phyloP scores from a whole-genome alignment of 1,139 yeast genomes.

The Barnettozyma hawaiiensis region DNA sequence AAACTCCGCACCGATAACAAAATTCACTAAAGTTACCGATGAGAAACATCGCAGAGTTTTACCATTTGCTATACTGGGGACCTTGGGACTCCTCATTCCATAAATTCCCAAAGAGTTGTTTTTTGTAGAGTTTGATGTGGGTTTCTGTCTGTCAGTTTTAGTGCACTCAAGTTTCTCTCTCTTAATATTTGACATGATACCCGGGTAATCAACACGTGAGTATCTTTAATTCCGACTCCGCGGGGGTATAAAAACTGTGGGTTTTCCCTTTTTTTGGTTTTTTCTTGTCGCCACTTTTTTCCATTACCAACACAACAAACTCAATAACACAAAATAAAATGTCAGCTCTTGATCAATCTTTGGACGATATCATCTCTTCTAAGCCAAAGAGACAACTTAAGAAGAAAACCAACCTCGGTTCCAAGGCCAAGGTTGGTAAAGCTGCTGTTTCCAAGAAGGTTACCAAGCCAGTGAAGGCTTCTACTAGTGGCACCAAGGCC shows the following conservation, averaged over 20 bases:
- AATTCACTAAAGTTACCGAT: constrained; percentile 21
- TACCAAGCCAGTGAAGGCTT: constrained; percentile 10
- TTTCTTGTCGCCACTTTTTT: background rate
- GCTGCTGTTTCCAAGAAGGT: constrained; percentile 24
- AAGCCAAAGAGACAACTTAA: constrained; percentile 41
- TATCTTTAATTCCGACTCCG: background rate
- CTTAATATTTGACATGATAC: too few relatives aligned
- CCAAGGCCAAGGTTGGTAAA: constrained; percentile 29
- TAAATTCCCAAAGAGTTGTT: too few relatives aligned
- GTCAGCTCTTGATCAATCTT: constrained; percentile 83
- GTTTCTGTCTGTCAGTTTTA: background rate
- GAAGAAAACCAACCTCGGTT: constrained; percentile 30
- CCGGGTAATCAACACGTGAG: too few relatives aligned
- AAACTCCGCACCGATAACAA: constrained; percentile 50
- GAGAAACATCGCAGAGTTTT: constrained; percentile 5
- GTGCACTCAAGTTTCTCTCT: background rate
- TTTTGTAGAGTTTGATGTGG: too few relatives aligned
- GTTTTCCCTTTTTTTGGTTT: constrained; percentile 1
- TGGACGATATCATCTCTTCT: constrained; percentile 88
- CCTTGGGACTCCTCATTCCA: background rate
- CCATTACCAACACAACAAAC: background rate
- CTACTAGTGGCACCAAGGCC: constrained; percentile 14
- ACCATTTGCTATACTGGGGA: background rate
- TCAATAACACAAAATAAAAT: constrained; percentile 26
- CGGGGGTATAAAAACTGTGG: background rate